A percentile compares a stretch with the other conserved stretches of the same genome.
Conservation (phyloP, 163 green algal genomes). For the Scenedesmus sp. region DNA sequence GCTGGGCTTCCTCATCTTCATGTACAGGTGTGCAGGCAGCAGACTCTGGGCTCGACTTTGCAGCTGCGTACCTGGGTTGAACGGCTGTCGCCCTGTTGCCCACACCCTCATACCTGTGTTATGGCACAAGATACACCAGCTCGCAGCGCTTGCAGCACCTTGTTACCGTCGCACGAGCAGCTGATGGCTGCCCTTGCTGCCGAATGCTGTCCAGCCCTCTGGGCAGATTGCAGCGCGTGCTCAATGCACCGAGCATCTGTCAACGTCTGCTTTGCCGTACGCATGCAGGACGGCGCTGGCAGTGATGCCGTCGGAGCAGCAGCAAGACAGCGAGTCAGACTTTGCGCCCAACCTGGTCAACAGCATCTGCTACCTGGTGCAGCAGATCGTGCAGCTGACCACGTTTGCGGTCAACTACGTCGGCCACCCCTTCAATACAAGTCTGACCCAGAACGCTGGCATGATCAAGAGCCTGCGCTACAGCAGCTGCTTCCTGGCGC, state of each 20-base stretch:
- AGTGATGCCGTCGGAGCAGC: constrained; percentile 73
- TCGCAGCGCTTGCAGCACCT: too few relatives aligned
- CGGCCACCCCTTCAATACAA: constrained; percentile 94
- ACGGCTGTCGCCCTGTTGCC: too few relatives aligned
- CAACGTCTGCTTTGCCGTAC: neutral
- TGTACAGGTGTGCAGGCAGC: constrained; percentile 65
- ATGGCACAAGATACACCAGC: too few relatives aligned
- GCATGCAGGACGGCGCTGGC: constrained; percentile 62
- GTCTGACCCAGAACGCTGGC: constrained; percentile 82
- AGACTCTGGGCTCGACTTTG: too few relatives aligned
- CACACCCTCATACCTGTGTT: too few relatives aligned
- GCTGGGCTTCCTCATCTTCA: constrained; percentile 86
- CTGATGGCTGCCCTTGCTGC: too few relatives aligned
- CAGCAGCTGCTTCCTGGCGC: constrained; percentile 38
- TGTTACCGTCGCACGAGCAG: too few relatives aligned
- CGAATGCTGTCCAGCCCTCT: too few relatives aligned
- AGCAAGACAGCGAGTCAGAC: constrained; percentile 83
- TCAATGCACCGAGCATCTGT: too few relatives aligned
- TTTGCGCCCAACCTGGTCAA: constrained; percentile 99
- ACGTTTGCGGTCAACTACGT: constrained; percentile 99
- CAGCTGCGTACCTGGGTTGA: too few relatives aligned
- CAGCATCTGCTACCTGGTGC: constrained; percentile 96
- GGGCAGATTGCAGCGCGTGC: too few relatives aligned
- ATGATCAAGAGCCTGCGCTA: constrained; percentile 68
- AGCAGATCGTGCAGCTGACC: constrained; percentile 82